Base-by-base conservation (phyloP, 2,329 filamentous ascomycete species). In the Aureobasidium sp. region DNA sequence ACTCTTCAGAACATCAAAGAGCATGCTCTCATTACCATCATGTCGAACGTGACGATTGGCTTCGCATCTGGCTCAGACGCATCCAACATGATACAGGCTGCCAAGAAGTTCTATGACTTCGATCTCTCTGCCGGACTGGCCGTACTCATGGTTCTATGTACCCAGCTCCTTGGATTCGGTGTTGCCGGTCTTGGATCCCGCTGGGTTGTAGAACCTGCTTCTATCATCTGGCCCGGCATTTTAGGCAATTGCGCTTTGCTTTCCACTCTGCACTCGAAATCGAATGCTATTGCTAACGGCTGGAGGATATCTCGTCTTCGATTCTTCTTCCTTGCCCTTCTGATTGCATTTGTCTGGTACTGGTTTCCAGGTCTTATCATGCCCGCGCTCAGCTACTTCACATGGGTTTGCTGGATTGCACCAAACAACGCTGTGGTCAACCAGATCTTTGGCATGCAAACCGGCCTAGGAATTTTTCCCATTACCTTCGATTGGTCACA, bases 401-500 rank as follows among this genome's bases (percentile, higher is more conserved):
- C 86, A 70, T 87, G 93, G 64, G 78, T 95, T 61, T 95, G 90
- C 10, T 95, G 90, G 90, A 88, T 94, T 69, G 88, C 88, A 2
- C 90, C 90, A 0, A 85, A 90, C 65, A 95, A 87, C 66, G 87
- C 94, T n/a, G 84, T 95, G 3, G 77, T 95, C 46, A 87, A 90
- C 31, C 95, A 95, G 71, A 77, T 95, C 7, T 95, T 95, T 69
- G 90, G 90, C 17, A 87, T 93, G n/a, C 81, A 85, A 13, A 93
- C 89, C 0, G 90, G 90, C 1, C 79, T 95, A 13, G 90, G 90
- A 1, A 75, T 94, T 31, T 50, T 37, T 63, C 90, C 90, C 0
- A 71, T 95, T 67, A 95, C 90, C 0, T 95, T 95, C 68, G 90
- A 95, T 75, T 95, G 90, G 90, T 88, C 89, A 0, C 90, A 95